phyloP scores from a whole-genome alignment of 2,329 filamentous ascomycete genomes.

The Sporothrix euskadiensis region DNA sequence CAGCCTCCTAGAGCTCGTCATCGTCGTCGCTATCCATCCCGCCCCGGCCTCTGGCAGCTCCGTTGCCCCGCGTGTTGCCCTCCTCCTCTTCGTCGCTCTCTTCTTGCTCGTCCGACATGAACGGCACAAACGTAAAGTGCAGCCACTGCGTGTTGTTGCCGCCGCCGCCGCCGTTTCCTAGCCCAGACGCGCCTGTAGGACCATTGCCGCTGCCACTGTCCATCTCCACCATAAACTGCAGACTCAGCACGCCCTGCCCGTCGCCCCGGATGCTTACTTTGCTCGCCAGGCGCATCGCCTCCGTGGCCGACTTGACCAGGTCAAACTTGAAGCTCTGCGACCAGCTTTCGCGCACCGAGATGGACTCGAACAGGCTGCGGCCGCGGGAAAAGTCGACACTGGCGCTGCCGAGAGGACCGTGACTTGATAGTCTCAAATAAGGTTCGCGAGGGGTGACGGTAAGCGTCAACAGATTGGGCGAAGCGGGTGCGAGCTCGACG shows the following conservation, averaged over 20 bases:
- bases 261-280: slow-evolving; percentile 93
- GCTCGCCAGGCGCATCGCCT: slow-evolving; percentile 89
- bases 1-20: slow-evolving; percentile 7
- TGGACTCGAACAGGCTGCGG: slow-evolving; percentile 71
- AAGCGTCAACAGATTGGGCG: slow-evolving; percentile 71
- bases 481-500: slow-evolving; percentile 67
- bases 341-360: slow-evolving; percentile 62
- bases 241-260: slow-evolving; percentile 81
- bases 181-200: neutral
- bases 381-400: slow-evolving; percentile 67
- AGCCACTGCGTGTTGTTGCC: slow-evolving; percentile 69
- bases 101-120: slow-evolving; percentile 60
- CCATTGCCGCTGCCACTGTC: slow-evolving; percentile 45
- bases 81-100: slow-evolving; percentile 40
- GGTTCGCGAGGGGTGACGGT: slow-evolving; percentile 65
- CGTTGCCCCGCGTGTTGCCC: neutral
- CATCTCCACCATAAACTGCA: slow-evolving; percentile 95
- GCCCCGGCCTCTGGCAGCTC: neutral
- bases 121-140: slow-evolving; percentile 80
- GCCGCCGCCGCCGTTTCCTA: neutral
- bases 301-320: slow-evolving; percentile 77
- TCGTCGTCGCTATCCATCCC: slow-evolving; percentile 12
- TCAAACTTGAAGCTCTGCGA: slow-evolving; percentile 81
- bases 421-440: slow-evolving; percentile 71
- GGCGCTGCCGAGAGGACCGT: slow-evolving; percentile 60